phyloP scores from a whole-genome alignment of 106 monocot genomes.

The Iris macrosiphon region DNA sequence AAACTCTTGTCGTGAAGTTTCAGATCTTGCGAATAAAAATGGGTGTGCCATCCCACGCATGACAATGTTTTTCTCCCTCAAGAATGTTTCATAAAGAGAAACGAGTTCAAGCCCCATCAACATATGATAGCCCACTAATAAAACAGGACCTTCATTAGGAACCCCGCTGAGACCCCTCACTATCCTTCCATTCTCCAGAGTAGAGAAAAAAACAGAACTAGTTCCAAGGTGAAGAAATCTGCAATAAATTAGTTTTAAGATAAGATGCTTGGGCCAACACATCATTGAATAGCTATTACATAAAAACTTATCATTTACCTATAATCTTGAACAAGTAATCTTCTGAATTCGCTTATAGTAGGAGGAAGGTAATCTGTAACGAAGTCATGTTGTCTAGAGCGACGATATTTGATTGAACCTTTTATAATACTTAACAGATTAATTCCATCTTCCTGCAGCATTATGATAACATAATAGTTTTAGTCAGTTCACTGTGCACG shows the following conservation, averaged over 20 bases:
- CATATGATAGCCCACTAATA: constrained; percentile 90
- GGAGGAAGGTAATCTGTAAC: constrained; percentile 12
- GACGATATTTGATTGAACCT: constrained; percentile 6
- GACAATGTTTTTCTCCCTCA: constrained; percentile 58
- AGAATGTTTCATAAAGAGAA: constrained; percentile 58
- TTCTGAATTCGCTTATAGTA: constrained; percentile 7
- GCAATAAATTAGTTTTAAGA: constrained; percentile 9
- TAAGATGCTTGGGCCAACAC: background rate
- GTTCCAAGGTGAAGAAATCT: constrained; percentile 54
- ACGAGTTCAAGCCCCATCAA: constrained; percentile 67
- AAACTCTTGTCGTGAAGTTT: constrained; percentile 30
- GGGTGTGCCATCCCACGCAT: constrained; percentile 83
- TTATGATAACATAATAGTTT: too few species aligned
- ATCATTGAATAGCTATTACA: background rate
- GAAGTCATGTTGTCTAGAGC: constrained; percentile 5
- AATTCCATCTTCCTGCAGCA: constrained; percentile 13
- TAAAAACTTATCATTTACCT: background rate
- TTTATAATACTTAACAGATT: constrained; percentile 11
- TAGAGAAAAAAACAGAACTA: constrained; percentile 69
- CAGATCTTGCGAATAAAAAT: constrained; percentile 22
- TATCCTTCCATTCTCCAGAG: constrained; percentile 50
- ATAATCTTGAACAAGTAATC: constrained; percentile 2
- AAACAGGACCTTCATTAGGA: constrained; percentile 79
- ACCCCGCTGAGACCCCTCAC: constrained; percentile 77
- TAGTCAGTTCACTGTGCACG: too few species aligned